These are phyloP conservation scores for Raddia distichophylla DNA, from an alignment of 176 grass and related monocot species.

Conservation along the genomic window DNA sequence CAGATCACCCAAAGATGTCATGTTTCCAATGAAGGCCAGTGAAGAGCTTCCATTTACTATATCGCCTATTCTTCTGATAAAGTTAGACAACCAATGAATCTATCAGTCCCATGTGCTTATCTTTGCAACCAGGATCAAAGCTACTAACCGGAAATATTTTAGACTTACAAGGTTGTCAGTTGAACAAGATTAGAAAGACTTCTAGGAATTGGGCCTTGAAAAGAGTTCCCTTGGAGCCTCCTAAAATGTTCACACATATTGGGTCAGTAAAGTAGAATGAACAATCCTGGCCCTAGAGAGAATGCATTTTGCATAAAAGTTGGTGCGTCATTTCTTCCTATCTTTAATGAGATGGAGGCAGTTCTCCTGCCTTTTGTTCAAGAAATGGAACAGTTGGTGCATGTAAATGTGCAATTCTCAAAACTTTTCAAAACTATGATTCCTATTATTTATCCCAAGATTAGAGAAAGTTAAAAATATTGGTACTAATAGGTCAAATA, in stretches of 20 bases:
- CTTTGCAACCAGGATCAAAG: neutral
- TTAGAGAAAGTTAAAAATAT: conserved; percentile 6
- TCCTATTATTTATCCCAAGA: conserved; percentile 3
- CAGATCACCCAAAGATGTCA: conserved; percentile 71
- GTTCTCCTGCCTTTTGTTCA: no score
- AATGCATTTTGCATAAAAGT: conserved; percentile 2
- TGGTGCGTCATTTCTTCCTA: no score
- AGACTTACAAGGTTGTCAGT: conserved; percentile 70
- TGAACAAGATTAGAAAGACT: conserved; percentile 71
- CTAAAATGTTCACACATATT: conserved; percentile 48
- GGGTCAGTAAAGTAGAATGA: conserved; percentile 1
- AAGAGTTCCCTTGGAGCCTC: conserved; percentile 89
- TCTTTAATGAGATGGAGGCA: no score
- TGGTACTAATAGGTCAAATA: neutral
- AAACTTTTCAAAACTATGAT: neutral
- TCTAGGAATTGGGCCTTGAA: conserved; percentile 79
- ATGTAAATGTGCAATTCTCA: neutral
- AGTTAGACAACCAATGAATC: conserved; percentile 19
- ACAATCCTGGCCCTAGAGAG: neutral
- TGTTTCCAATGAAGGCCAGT: conserved; percentile 61
- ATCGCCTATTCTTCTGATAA: conserved; percentile 68
- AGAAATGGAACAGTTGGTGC: neutral
- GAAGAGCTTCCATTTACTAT: conserved; percentile 74
- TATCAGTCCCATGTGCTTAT: conserved; percentile 29
- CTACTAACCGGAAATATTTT: conserved; percentile 6